These are phyloP conservation scores for Penicillium silybi DNA, from an alignment of 495 filamentous ascomycete species.

Conservation along the genomic window DNA sequence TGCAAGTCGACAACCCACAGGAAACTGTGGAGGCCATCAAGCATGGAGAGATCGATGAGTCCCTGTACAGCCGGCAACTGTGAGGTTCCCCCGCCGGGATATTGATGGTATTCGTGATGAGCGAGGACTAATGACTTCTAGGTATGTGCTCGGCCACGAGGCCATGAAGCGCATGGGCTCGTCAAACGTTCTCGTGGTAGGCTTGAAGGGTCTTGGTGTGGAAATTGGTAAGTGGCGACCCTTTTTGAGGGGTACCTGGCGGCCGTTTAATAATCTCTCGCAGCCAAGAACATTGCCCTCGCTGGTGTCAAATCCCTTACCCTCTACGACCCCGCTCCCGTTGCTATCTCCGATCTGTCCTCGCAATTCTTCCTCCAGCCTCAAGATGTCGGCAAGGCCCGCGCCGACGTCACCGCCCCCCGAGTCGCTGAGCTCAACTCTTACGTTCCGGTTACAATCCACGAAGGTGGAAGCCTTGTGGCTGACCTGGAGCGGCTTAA, in stretches of 20 bases:
- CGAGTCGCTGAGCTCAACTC: conserved; percentile 93
- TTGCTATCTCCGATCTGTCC: conserved; percentile 79
- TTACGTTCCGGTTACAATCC: conserved; percentile 83
- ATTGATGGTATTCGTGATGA: not conserved
- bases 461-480: conserved; percentile 59
- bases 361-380: conserved; percentile 93
- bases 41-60: conserved; percentile 85
- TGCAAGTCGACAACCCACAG: conserved; percentile 73
- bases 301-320: conserved; percentile 91
- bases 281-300: conserved; percentile 96
- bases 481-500: conserved; percentile 72
- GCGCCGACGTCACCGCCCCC: conserved; percentile 80
- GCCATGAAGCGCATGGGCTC: conserved; percentile 99
- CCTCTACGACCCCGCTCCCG: conserved; percentile 78
- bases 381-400: conserved; percentile 87
- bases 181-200: conserved; percentile 90
- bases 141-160: conserved; percentile 95
- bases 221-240: conserved; percentile 66
- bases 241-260: not conserved
- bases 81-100: conserved; percentile 30
- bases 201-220: conserved; percentile 89
- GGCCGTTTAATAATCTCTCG: conserved; percentile 2
- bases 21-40: conserved; percentile 56
- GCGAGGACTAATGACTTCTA: conserved; percentile 18
- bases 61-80: conserved; percentile 95